Evolutionary conservation across 441 rosid genomes (phyloP).

Genomic region (Euphorbia corollata): DNA sequence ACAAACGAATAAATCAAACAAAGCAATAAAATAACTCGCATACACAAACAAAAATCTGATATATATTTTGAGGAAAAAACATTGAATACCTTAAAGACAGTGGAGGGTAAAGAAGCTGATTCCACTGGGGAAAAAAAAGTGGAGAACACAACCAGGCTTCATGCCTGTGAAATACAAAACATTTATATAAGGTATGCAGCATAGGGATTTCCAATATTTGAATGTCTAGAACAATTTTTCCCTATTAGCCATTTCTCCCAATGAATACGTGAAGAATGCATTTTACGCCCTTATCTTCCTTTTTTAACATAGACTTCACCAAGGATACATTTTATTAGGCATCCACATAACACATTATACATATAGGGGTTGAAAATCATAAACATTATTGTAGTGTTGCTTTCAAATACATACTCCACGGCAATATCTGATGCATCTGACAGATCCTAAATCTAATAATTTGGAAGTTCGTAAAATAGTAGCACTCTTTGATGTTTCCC

Average conservation of each 20-base stretch:
- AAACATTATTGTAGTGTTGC: too few species aligned
- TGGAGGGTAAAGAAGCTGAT: background rate
- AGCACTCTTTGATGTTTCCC: too few species aligned
- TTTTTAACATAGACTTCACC: background rate
- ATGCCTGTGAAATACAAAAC: constrained; percentile 11
- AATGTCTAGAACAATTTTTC: background rate
- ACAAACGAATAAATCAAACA: constrained; percentile 1
- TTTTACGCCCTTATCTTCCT: background rate
- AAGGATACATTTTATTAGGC: too few species aligned
- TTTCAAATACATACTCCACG: too few species aligned
- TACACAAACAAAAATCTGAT: background rate
- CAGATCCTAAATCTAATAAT: too few species aligned
- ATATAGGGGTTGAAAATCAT: too few species aligned
- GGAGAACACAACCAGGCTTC: background rate
- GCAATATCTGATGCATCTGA: too few species aligned
- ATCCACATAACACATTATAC: too few species aligned
- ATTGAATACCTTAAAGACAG: background rate
- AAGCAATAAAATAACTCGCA: background rate
- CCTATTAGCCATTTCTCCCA: too few species aligned
- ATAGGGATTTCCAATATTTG: too few species aligned
- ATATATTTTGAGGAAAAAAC: background rate
- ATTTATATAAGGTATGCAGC: background rate
- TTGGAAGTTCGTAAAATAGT: too few species aligned
- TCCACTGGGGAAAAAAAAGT: background rate
- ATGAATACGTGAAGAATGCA: background rate